Evolutionary conservation across 1,284 basidiomycete species (phyloP).

Genomic region (Apiotrichum gracile): DNA sequence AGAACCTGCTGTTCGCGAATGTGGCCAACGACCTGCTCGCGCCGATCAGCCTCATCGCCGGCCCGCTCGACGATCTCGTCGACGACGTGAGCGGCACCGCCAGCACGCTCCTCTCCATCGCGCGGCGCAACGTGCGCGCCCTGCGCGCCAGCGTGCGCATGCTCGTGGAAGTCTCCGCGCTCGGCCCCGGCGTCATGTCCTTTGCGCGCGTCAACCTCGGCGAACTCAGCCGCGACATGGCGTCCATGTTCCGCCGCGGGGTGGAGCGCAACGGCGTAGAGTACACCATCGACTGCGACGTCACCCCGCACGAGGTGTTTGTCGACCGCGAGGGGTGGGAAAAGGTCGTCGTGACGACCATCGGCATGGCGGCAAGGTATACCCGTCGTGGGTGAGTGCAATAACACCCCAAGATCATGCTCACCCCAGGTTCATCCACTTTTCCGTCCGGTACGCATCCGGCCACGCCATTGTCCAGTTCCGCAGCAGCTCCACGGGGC

Average conservation of each 20-base stretch:
- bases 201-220: constrained; percentile 46
- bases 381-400: background rate
- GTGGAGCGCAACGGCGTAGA: constrained; percentile 33
- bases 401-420: background rate
- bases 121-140: constrained; percentile 34
- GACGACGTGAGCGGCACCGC: constrained; percentile 11
- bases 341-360: constrained; percentile 45
- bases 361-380: constrained; percentile 19
- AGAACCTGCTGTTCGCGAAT: constrained; percentile 40
- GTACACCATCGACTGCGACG: constrained; percentile 42
- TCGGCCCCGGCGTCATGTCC: constrained; percentile 37
- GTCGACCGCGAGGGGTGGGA: constrained; percentile 49
- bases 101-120: constrained; percentile 25
- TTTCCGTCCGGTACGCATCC: background rate
- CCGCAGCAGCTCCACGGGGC: background rate
- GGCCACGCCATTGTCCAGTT: background rate
- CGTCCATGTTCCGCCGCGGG: constrained; percentile 42
- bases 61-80: constrained; percentile 36
- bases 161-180: constrained; percentile 41
- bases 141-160: constrained; percentile 24
- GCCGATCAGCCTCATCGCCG: constrained; percentile 44
- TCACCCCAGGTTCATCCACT: background rate
- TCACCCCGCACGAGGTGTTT: constrained; percentile 32
- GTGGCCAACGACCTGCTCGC: constrained; percentile 45
- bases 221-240: constrained; percentile 42